Evolutionary conservation across 2,329 filamentous ascomycete species (phyloP).

Genomic region (Fusarium algeriense): DNA sequence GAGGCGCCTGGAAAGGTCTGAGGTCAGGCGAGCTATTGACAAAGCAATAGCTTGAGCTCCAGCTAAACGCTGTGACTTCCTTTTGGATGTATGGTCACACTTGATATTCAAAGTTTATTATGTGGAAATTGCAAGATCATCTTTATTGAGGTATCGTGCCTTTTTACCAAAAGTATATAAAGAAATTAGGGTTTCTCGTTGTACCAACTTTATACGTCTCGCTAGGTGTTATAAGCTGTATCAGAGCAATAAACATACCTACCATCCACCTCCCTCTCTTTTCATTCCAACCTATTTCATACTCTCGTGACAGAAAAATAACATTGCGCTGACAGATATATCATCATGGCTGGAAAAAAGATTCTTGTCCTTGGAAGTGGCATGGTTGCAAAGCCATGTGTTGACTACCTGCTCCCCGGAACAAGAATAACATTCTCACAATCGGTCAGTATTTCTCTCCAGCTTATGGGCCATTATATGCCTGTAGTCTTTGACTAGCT

Average conservation of each 20-base stretch:
- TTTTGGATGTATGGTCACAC: too few relatives aligned
- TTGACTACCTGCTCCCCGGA: not conserved
- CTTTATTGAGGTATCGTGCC: not conserved
- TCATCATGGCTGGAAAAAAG: not conserved
- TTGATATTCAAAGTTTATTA: not conserved
- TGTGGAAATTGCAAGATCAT: not conserved
- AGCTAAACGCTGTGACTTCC: too few relatives aligned
- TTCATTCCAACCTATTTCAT: too few relatives aligned
- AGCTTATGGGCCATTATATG: not conserved
- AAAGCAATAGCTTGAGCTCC: not conserved
- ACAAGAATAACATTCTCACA: not conserved
- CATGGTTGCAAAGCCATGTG: not conserved
- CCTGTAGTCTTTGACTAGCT: rapidly evolving
- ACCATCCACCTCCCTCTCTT: not conserved
- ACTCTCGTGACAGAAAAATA: not conserved
- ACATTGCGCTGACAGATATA: not conserved
- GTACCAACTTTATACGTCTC: too few relatives aligned
- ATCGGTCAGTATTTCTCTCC: not conserved
- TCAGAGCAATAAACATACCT: not conserved
- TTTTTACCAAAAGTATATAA: rapidly evolving
- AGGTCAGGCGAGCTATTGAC: not conserved
- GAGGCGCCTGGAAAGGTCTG: not conserved
- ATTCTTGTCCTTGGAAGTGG: not conserved
- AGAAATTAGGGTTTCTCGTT: too few relatives aligned
- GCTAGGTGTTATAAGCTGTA: too few relatives aligned